Evolutionary conservation across 2,329 filamentous ascomycete genomes (phyloP).

Genomic region (Sclerotinia minor): DNA sequence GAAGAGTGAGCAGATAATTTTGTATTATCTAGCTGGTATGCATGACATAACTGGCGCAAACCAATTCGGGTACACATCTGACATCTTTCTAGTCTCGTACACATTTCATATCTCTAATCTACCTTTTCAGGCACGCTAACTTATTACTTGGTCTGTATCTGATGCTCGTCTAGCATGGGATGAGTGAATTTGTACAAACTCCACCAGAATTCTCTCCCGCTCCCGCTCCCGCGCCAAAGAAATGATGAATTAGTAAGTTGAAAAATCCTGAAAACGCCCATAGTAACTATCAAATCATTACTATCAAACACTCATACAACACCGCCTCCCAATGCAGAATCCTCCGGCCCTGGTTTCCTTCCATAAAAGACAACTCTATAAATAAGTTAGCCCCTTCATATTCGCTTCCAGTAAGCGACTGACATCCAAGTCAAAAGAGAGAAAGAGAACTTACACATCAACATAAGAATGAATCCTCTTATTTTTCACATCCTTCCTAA

Average conservation of each 20-base stretch:
- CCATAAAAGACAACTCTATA: slow-evolving; percentile 19
- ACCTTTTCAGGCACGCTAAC: neutral
- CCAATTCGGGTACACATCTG: neutral
- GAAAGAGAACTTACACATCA: slow-evolving; percentile 33
- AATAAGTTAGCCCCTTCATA: neutral
- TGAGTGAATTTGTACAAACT: neutral
- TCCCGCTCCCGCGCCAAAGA: too few species aligned
- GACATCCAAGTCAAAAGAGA: neutral
- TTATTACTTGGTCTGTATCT: too few species aligned
- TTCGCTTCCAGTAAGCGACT: neutral
- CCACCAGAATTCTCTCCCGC: neutral
- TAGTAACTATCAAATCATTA: neutral
- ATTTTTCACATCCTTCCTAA: slow-evolving; percentile 44
- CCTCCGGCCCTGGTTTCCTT: slow-evolving; percentile 1
- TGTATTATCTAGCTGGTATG: neutral
- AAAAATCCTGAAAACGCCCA: neutral
- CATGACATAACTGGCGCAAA: neutral
- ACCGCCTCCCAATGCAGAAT: too few species aligned
- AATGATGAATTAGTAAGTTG: neutral
- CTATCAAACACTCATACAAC: neutral
- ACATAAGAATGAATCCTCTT: slow-evolving; percentile 44
- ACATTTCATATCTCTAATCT: neutral
- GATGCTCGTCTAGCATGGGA: too few species aligned
- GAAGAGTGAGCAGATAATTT: neutral
- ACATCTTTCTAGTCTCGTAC: neutral